These are phyloP conservation scores for Aspergillus sclerotioniger DNA, from an alignment of 495 filamentous ascomycete species.

Conservation along the genomic window DNA sequence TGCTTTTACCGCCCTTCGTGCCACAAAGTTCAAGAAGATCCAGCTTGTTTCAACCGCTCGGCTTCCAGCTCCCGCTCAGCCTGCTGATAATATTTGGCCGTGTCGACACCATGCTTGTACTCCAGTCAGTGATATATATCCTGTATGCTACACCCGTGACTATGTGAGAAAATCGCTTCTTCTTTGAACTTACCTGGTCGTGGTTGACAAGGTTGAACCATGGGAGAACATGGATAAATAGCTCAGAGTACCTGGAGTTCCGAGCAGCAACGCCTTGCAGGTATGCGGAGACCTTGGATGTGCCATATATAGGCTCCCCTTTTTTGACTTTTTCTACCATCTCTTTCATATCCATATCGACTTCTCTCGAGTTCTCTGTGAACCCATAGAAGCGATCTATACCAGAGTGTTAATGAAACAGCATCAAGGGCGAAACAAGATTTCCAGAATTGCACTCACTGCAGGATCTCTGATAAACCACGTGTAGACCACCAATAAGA, in stretches of 20 bases:
- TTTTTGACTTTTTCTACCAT: conserved; percentile 95
- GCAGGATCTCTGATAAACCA: conserved; percentile 73
- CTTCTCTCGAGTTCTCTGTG: conserved; percentile 84
- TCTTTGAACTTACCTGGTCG: conserved; percentile 56
- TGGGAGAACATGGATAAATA: conserved; percentile 79
- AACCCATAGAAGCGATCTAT: conserved; percentile 85
- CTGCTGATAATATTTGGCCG: conserved; percentile 94
- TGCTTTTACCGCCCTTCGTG: conserved; percentile 6
- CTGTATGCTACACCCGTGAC: neutral
- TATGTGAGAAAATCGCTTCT: neutral
- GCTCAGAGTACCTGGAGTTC: conserved; percentile 85
- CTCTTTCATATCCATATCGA: conserved; percentile 95
- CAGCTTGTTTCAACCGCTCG: conserved; percentile 49
- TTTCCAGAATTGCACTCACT: conserved; percentile 40
- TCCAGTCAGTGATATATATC: conserved; percentile 14
- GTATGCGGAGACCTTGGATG: conserved; percentile 70
- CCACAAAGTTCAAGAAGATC: conserved; percentile 23
- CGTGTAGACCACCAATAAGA: conserved; percentile 69
- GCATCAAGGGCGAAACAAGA: neutral
- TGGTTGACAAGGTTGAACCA: conserved; percentile 99
- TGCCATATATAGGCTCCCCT: conserved; percentile 88
- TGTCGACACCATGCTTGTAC: conserved; percentile 86
- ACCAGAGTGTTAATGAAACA: neutral
- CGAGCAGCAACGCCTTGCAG: conserved; percentile 91
- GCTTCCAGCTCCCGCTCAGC: conserved; percentile 92